Conservation (phyloP, 768 basidiomycete genomes). For the Auricularia heimuer region DNA sequence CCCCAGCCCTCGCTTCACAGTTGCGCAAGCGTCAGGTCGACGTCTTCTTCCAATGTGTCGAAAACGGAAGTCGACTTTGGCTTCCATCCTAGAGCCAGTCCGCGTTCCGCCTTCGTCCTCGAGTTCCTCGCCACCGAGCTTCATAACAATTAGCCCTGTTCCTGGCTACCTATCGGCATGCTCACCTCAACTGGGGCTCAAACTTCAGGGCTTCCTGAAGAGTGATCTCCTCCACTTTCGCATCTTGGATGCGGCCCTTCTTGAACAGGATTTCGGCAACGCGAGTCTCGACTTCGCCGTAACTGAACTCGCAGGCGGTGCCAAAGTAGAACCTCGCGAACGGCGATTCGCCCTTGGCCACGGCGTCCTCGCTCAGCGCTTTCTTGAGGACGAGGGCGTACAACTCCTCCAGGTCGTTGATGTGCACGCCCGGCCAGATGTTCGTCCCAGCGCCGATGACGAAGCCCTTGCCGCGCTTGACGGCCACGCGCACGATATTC, state of each 20-base stretch:
- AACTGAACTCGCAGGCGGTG: constrained; percentile 2
- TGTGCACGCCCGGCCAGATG: constrained; percentile 7
- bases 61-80: not conserved
- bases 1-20: not conserved
- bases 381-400: constrained; percentile 7
- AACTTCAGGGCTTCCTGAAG: not conserved
- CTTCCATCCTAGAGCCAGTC: not conserved
- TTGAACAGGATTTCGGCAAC: constrained; percentile 8
- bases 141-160: not conserved
- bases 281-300: constrained; percentile 6
- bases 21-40: not conserved
- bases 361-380: constrained; percentile 3
- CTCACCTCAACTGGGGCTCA: not conserved
- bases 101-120: not conserved
- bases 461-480: constrained; percentile 7
- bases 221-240: constrained; percentile 2
- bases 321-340: constrained; percentile 10
- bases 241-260: constrained; percentile 5
- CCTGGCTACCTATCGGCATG: not conserved
- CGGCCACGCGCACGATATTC: not conserved
- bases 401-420: constrained; percentile 8
- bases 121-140: constrained; percentile 1
- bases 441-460: constrained; percentile 8
- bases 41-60: not conserved
- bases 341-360: not conserved